Conservation (phyloP, 352 stramenopile genomes). For the Phytopythium litorale region DNA sequence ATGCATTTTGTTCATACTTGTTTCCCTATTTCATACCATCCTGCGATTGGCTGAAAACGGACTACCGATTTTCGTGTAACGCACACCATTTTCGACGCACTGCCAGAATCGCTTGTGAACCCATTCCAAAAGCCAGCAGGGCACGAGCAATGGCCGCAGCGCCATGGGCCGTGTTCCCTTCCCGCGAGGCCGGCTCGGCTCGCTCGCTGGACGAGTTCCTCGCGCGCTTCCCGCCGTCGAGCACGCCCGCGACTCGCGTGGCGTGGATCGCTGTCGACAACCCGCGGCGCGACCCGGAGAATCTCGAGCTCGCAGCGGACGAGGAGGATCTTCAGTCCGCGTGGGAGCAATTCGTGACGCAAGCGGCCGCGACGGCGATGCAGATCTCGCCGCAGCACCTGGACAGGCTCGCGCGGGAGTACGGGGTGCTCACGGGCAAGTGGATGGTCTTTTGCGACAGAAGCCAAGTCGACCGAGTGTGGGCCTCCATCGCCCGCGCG, state of each 20-base stretch:
- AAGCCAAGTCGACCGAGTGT: conserved; percentile 4
- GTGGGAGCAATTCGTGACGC: conserved; percentile 6
- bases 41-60: no score
- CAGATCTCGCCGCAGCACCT: conserved; percentile 1
- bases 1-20: no score
- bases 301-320: conserved; percentile 1
- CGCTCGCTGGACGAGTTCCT: conserved; percentile 9
- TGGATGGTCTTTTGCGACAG: conserved; percentile 13
- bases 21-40: no score
- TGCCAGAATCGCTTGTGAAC: no score
- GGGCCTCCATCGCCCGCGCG: conserved; percentile 1
- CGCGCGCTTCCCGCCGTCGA: conserved; percentile 3
- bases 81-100: no score
- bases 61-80: no score
- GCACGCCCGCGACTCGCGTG: background rate
- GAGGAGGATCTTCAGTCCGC: conserved; percentile 1
- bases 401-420: background rate
- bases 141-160: background rate
- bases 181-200: background rate
- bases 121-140: no score
- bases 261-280: conserved; percentile 10
- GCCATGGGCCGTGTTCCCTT: conserved; percentile 8
- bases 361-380: background rate
- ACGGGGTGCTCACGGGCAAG: conserved; percentile 10
- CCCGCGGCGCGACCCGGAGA: background rate